Percentiles rank a stretch among this genome's conserved stretches.
Conservation (phyloP, 257 asterid genomes). For the Solanum clarkiae region DNA sequence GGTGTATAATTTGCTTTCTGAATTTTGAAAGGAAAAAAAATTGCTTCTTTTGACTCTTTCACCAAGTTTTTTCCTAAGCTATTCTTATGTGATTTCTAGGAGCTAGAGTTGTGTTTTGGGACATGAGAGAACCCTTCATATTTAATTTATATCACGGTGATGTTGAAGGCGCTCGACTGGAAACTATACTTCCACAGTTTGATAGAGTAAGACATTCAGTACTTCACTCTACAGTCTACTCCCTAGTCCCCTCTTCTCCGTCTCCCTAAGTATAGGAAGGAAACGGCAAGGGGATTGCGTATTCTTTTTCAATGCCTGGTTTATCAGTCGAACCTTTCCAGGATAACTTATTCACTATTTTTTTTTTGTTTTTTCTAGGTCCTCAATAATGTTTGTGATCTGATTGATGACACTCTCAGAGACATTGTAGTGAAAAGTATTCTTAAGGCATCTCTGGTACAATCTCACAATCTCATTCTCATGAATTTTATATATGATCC, state of each 20-base stretch:
- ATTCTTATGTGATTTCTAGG: constrained; percentile 38
- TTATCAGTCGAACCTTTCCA: not conserved
- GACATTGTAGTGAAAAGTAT: constrained; percentile 76
- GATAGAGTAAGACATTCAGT: constrained; percentile 51
- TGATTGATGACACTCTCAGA: constrained; percentile 69
- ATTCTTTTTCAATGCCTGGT: not conserved
- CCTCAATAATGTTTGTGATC: constrained; percentile 57
- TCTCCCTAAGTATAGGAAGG: not conserved
- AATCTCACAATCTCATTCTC: constrained; percentile 10
- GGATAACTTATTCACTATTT: not conserved
- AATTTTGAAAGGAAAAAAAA: not conserved
- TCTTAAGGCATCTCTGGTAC: constrained; percentile 79
- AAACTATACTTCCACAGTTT: constrained; percentile 59
- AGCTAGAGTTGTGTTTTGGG: constrained; percentile 85
- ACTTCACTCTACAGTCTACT: not conserved
- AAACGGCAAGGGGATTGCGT: not conserved
- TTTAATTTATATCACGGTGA: constrained; percentile 56
- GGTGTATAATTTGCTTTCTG: not conserved
- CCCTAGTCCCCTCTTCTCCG: not conserved
- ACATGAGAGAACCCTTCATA: constrained; percentile 74
- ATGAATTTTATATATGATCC: constrained; percentile 1
- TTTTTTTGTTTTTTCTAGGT: constrained; percentile 43
- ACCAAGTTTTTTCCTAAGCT: not conserved
- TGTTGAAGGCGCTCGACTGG: constrained; percentile 74
- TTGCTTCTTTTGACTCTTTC: not conserved